A percentile compares a stretch with the other conserved stretches of the same genome.
phyloP scores from a whole-genome alignment of 495 filamentous ascomycete species.

The Hyaloscypha variabilis region DNA sequence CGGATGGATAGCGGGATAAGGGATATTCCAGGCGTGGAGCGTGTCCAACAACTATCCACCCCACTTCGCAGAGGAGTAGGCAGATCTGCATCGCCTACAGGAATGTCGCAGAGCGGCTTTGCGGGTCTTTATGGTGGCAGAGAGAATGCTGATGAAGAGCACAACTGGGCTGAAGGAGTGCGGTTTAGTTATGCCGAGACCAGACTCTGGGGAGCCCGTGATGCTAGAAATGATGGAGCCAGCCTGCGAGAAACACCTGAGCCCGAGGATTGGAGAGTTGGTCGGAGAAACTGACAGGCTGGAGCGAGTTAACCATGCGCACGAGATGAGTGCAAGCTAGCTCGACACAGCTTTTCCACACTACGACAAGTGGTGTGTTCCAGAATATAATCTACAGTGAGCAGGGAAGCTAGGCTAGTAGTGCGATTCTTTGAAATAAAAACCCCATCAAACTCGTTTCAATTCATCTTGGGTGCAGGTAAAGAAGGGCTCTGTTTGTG shows the following conservation, averaged over 20 bases:
- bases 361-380: too few species aligned
- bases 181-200: conserved; percentile 37
- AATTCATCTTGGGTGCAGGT: too few species aligned
- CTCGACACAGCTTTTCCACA: too few species aligned
- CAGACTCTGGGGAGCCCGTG: conserved; percentile 29
- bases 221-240: conserved; percentile 22
- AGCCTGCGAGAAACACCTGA: conserved; percentile 28
- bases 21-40: conserved; percentile 2
- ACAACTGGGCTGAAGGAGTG: conserved; percentile 42
- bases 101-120: conserved; percentile 42
- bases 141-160: conserved; percentile 46
- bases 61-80: conserved; percentile 5
- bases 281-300: conserved; percentile 14
- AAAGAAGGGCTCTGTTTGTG: too few species aligned
- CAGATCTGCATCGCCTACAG: conserved; percentile 34
- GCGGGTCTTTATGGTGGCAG: conserved; percentile 46
- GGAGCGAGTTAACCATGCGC: too few species aligned
- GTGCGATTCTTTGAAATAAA: too few species aligned
- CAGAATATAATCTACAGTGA: too few species aligned
- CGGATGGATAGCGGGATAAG: conserved; percentile 8
- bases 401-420: too few species aligned
- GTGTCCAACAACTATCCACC: background rate
- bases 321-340: too few species aligned
- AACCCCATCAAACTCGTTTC: too few species aligned
- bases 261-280: conserved; percentile 28